These are phyloP conservation scores for Tardiomyces depauwii DNA, from an alignment of 1,139 yeast species.

Conservation along the genomic window DNA sequence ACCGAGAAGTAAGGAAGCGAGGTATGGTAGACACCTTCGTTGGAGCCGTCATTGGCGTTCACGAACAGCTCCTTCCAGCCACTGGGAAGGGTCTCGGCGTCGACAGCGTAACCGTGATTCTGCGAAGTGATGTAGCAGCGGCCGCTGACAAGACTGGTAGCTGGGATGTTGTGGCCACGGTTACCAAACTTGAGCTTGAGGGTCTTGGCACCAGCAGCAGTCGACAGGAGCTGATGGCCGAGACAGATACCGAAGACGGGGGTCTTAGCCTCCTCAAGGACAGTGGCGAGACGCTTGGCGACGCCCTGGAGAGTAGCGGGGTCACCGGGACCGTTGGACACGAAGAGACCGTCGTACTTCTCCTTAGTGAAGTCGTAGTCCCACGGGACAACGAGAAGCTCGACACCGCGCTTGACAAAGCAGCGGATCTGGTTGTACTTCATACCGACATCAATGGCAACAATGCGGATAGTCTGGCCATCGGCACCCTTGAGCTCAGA, in stretches of 20 bases:
- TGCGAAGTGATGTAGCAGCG: constrained; percentile 98
- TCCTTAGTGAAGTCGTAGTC: constrained; percentile 62
- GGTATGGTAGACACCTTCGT: constrained; percentile 94
- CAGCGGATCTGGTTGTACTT: constrained; percentile 96
- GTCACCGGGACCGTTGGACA: constrained; percentile 99
- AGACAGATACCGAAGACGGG: constrained; percentile 91
- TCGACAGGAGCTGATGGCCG: constrained; percentile 95
- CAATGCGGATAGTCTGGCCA: constrained; percentile 70
- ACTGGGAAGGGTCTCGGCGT: constrained; percentile 49
- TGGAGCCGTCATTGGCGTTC: constrained; percentile 94
- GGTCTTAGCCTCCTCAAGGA: constrained; percentile 46
- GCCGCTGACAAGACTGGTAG: constrained; percentile 86
- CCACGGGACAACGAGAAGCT: constrained; percentile 93
- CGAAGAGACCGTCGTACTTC: constrained; percentile 90
- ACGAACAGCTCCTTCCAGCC: constrained; percentile 95
- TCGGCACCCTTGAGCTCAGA: constrained; percentile 47
- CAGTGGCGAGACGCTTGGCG: constrained; percentile 46
- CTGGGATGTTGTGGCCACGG: constrained; percentile 99
- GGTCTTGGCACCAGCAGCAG: constrained; percentile 93
- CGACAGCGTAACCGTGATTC: constrained; percentile 98
- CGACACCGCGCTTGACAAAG: constrained; percentile 92
- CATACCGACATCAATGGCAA: constrained; percentile 97
- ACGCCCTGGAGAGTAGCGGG: constrained; percentile 73
- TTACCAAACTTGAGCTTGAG: constrained; percentile 93
- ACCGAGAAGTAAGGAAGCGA: constrained; percentile 92